Percentiles rank a stretch among this genome's conserved stretches.
These are phyloP conservation scores for Asterochloris sp. DNA, from an alignment of 139 green algal species.

Conservation along the genomic window DNA sequence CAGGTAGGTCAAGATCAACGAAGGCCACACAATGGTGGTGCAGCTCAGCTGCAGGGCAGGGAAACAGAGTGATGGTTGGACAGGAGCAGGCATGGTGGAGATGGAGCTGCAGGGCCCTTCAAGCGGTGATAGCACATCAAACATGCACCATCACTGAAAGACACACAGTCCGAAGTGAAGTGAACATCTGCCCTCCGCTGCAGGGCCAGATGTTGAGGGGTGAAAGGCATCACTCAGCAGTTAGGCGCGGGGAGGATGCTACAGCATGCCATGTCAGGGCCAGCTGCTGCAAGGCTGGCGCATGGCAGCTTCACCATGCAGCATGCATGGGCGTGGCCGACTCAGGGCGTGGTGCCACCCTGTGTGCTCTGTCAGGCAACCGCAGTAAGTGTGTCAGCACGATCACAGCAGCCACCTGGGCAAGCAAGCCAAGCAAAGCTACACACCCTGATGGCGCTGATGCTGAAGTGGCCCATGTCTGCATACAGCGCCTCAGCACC, in stretches of 20 bases:
- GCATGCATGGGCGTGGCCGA: too few species aligned
- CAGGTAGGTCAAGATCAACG: slow-evolving; percentile 58
- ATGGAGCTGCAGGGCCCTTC: not conserved
- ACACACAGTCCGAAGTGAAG: not conserved
- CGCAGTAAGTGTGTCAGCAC: too few species aligned
- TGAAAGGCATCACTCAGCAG: not conserved
- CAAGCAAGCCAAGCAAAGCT: not conserved
- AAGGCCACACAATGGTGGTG: slow-evolving; percentile 48
- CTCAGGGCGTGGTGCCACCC: too few species aligned
- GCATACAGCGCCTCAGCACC: slow-evolving; percentile 64
- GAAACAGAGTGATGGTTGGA: not conserved
- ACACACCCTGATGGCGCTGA: slow-evolving; percentile 20
- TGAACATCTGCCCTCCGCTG: not conserved
- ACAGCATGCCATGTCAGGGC: not conserved
- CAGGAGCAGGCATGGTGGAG: not conserved
- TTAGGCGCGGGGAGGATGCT: not conserved
- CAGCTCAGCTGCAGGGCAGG: slow-evolving; percentile 10
- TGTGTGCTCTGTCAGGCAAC: too few species aligned
- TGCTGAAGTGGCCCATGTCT: slow-evolving; percentile 62
- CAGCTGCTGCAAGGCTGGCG: too few species aligned
- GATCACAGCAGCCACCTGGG: too few species aligned
- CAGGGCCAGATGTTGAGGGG: not conserved
- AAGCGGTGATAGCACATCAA: not conserved
- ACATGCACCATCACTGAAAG: not conserved
- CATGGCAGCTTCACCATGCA: too few species aligned